Evolutionary conservation across 2,329 filamentous ascomycete species (phyloP).

Genomic region (Samsoniella hepiali): DNA sequence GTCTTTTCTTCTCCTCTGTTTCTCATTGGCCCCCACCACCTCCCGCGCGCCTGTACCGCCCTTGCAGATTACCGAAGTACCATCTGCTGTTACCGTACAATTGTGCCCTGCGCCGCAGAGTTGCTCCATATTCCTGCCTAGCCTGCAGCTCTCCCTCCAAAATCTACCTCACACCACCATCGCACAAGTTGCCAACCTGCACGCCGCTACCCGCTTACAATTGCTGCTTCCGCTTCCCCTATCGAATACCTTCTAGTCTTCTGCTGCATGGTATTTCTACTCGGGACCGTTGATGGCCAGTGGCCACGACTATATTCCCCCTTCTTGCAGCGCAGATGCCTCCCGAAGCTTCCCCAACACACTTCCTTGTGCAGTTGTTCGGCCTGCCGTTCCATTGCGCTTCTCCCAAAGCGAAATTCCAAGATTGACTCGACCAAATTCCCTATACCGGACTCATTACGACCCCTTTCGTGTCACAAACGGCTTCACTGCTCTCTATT

Average conservation of each 20-base stretch:
- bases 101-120: slow-evolving; percentile 5
- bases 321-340: not conserved
- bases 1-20: slow-evolving; percentile 6
- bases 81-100: slow-evolving; percentile 3
- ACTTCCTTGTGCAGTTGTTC: not conserved
- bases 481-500: not conserved
- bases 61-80: slow-evolving; percentile 16
- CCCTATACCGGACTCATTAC: not conserved
- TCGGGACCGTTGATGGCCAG: not conserved
- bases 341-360: not conserved
- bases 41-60: slow-evolving; percentile 12
- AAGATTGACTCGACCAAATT: not conserved
- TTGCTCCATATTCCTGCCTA: slow-evolving; percentile 10
- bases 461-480: not conserved
- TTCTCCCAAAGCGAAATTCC: not conserved
- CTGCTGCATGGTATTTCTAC: not conserved
- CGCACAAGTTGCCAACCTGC: not conserved
- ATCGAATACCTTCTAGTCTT: not conserved
- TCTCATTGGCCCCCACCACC: slow-evolving; percentile 15
- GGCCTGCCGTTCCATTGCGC: not conserved
- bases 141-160: not conserved
- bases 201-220: not conserved
- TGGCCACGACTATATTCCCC: not conserved
- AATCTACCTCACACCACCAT: slow-evolving; percentile 6
- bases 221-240: not conserved